These are phyloP conservation scores for Linum tenue DNA, from an alignment of 345 rosid genomes.

Conservation along the genomic window DNA sequence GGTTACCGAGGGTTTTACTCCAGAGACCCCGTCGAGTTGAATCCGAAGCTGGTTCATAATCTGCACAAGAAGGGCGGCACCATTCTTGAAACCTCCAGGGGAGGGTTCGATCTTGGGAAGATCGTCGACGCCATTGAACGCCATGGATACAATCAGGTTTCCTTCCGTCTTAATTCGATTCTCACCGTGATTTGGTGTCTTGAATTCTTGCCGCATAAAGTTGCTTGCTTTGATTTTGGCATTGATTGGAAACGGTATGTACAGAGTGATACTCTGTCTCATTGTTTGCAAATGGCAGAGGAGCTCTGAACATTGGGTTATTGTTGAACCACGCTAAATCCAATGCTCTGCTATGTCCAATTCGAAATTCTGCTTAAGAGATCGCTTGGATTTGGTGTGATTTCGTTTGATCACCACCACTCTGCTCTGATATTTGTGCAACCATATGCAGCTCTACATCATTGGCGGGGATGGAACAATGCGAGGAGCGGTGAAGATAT, in stretches of 20 bases:
- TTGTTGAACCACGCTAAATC: too few relatives aligned
- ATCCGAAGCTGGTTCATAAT: slow-evolving; percentile 51
- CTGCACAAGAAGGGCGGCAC: slow-evolving; percentile 90
- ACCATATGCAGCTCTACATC: slow-evolving; percentile 43
- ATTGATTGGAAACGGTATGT: too few relatives aligned
- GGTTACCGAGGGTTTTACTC: slow-evolving; percentile 89
- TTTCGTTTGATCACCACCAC: not conserved
- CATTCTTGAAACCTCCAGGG: slow-evolving; percentile 69
- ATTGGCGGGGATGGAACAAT: slow-evolving; percentile 84
- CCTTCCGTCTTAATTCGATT: too few relatives aligned
- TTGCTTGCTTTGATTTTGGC: too few relatives aligned
- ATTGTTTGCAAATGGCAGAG: too few relatives aligned
- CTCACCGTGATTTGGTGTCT: too few relatives aligned
- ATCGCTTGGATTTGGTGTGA: not conserved
- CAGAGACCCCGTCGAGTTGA: slow-evolving; percentile 34
- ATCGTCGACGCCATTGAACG: slow-evolving; percentile 62
- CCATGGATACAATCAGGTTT: slow-evolving; percentile 60
- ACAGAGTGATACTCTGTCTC: too few relatives aligned
- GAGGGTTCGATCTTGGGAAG: slow-evolving; percentile 58
- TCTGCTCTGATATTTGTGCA: not conserved
- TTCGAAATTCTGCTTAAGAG: too few relatives aligned
- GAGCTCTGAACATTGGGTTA: too few relatives aligned
- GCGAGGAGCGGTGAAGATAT: slow-evolving; percentile 74
- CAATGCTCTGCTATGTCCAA: too few relatives aligned
- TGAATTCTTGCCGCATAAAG: too few relatives aligned